Evolutionary conservation across 2,329 filamentous ascomycete species (phyloP).

Genomic region (Coniochaeta ligniaria): DNA sequence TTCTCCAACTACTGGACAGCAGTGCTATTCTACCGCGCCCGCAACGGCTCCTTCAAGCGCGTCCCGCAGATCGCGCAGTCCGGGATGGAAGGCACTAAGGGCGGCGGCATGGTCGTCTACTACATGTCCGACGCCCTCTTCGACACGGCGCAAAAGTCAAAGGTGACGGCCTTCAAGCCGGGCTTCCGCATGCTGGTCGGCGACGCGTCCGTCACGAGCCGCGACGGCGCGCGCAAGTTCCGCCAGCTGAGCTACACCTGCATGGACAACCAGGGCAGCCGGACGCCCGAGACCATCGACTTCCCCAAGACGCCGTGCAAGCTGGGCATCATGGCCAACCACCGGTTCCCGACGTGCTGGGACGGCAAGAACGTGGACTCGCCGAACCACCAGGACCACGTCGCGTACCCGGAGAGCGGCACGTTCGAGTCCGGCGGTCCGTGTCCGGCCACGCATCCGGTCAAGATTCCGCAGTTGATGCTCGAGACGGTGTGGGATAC

Average conservation of each 20-base stretch:
- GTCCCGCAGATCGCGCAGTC: conserved; percentile 28
- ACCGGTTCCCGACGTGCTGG: conserved; percentile 44
- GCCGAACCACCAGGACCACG: conserved; percentile 35
- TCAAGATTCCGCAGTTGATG: conserved; percentile 33
- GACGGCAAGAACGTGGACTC: conserved; percentile 41
- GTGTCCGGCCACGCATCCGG: conserved; percentile 31
- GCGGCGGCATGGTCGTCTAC: conserved; percentile 38
- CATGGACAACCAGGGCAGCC: conserved; percentile 28
- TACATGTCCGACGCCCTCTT: conserved; percentile 35
- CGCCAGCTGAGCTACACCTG: conserved; percentile 32
- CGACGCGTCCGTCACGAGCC: conserved; percentile 25
- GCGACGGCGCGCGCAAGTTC: conserved; percentile 25
- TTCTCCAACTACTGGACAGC: conserved; percentile 28
- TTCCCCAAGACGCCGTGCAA: conserved; percentile 30
- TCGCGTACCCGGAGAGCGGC: conserved; percentile 32
- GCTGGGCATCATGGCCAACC: conserved; percentile 35
- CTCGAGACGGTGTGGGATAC: conserved; percentile 29
- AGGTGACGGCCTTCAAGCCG: conserved; percentile 36
- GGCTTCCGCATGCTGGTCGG: conserved; percentile 42
- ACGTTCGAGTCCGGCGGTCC: conserved; percentile 34
- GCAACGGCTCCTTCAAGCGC: conserved; percentile 33
- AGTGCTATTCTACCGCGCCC: conserved; percentile 29
- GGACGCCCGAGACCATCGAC: conserved; percentile 27
- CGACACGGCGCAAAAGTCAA: conserved; percentile 25
- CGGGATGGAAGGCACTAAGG: conserved; percentile 31